Conservation (phyloP, 2,329 filamentous ascomycete genomes). For the Golovinomyces cichoracearum region DNA sequence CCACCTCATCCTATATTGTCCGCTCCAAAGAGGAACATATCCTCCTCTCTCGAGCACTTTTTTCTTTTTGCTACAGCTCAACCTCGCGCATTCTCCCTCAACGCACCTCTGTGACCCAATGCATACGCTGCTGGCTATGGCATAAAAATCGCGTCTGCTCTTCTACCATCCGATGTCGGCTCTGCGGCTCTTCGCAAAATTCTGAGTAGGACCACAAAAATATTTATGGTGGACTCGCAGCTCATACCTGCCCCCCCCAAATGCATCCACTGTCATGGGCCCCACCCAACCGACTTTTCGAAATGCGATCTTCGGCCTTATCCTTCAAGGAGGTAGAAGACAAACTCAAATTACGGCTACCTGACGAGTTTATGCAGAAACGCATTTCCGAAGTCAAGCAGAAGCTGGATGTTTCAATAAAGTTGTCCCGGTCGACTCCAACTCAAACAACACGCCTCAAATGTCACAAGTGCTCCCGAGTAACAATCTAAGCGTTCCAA, state of each 20-base stretch:
- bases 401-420: no score
- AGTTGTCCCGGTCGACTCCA: no score
- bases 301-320: background rate
- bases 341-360: background rate
- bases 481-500: no score
- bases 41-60: no score
- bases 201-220: background rate
- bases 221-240: background rate
- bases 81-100: no score
- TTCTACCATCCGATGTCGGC: background rate
- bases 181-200: background rate
- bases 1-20: no score
- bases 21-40: no score
- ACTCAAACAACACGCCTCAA: background rate
- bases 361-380: background rate
- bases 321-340: background rate
- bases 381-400: no score
- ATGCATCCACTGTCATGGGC: background rate
- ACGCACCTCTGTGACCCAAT: no score
- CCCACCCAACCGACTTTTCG: background rate
- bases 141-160: background rate
- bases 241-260: background rate
- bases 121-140: background rate
- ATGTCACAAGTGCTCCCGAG: background rate
- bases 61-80: no score